Evolutionary conservation across 306 rosid genomes (phyloP).

Genomic region (Quercus variabilis): DNA sequence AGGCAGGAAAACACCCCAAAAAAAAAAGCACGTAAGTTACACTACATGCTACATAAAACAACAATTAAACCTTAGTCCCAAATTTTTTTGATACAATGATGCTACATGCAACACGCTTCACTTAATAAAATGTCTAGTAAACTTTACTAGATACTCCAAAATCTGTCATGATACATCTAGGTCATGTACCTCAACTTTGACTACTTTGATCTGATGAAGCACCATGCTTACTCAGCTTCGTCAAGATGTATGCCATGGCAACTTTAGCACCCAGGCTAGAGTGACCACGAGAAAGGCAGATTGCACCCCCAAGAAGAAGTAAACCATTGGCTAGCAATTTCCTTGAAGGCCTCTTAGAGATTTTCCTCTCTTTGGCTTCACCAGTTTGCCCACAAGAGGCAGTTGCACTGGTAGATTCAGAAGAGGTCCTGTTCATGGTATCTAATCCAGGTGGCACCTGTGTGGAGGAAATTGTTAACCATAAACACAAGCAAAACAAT

Average conservation of each 20-base stretch:
- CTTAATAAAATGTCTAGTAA: not conserved
- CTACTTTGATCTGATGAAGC: slow-evolving; percentile 35
- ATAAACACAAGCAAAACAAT: not conserved
- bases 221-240: slow-evolving; percentile 55
- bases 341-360: slow-evolving; percentile 46
- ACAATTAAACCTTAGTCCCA: too few species aligned
- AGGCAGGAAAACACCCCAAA: not conserved
- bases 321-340: slow-evolving; percentile 68
- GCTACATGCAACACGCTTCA: not conserved
- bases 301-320: slow-evolving; percentile 69
- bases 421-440: slow-evolving; percentile 23
- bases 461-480: slow-evolving; percentile 20
- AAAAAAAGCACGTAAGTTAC: not conserved
- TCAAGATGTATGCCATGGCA: slow-evolving; percentile 63
- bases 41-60: not conserved
- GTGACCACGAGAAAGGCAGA: slow-evolving; percentile 72
- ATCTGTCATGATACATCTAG: slow-evolving; percentile 13
- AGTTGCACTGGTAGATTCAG: slow-evolving; percentile 15
- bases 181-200: slow-evolving; percentile 21
- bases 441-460: slow-evolving; percentile 69
- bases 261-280: slow-evolving; percentile 91
- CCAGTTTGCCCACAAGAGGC: slow-evolving; percentile 18
- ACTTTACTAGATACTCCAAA: not conserved
- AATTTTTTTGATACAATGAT: not conserved
- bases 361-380: slow-evolving; percentile 24